Evolutionary conservation across 2,329 filamentous ascomycete species (phyloP), one percentile per base, ranked within the genome.

Genomic region (Aspergillus novoparasiticus): DNA sequence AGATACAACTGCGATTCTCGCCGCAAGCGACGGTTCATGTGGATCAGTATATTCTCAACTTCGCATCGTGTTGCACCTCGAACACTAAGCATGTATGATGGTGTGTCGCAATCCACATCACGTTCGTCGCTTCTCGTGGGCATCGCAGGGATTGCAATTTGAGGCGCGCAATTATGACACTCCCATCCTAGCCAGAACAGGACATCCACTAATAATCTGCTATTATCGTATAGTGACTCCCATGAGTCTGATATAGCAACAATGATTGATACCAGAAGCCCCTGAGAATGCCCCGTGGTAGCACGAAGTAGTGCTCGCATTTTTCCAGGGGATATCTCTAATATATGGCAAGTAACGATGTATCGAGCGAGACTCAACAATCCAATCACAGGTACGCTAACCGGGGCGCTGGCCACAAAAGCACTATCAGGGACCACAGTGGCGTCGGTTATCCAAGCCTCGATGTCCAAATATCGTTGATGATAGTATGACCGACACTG

Each of bases 321-420:
- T 9, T 75, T 71, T 4, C 75, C 76, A 0, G 77, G 77, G 26
- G 66, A 64, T 8, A 70, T 69, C 1, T 71, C 68, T 10, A 72
- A 63, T 14, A 72, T 60, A 14, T 69, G 72, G 63, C 75, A 76
- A 11, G 68, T 72, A 26, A 75, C 68, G 14, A 65, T 61, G 51
- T 75, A 76, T 61, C 72, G 68, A 23, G 74, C 66, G 26, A 80
- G 70, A 53, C 75, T 72, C 11, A 78, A 57, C 14, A 79, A 65
- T 0, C 76, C 78, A 23, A 79, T 79, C 8, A 80, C 55, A 1
- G 79, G 78, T 50, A 79, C 75, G 67, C 78, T 80, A 21, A 80
- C 71, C 5, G 78, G 75, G 4, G 77, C 73, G 2, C 73, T 73
- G 36, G 75, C 65, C 4, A 80, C 68, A 57, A 76, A 77, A n/a